Percentiles rank a stretch among this genome's conserved stretches.
These are phyloP conservation scores for Rhizomucor miehei DNA, from an alignment of 371 early-diverging fungal species.

Conservation along the genomic window DNA sequence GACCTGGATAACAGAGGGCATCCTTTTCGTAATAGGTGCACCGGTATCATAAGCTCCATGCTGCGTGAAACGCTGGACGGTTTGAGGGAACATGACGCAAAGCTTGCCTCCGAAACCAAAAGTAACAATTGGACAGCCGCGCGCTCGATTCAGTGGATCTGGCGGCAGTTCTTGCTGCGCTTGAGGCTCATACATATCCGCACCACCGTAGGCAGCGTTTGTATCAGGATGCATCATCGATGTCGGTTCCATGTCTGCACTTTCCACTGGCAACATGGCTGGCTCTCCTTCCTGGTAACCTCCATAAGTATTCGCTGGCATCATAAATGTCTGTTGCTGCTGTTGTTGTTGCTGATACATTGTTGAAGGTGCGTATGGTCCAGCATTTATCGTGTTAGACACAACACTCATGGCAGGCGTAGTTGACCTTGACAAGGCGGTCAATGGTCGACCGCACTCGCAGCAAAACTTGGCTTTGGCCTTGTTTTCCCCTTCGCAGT, in stretches of 20 bases:
- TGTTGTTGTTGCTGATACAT: conserved; percentile 1
- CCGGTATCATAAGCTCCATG: conserved; percentile 33
- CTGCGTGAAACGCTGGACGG: conserved; percentile 61
- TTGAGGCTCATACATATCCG: conserved; percentile 26
- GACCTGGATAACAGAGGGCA: conserved; percentile 59
- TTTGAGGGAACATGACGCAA: conserved; percentile 70
- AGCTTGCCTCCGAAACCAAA: conserved; percentile 91
- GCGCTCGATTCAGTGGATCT: conserved; percentile 67
- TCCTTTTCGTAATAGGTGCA: conserved; percentile 48
- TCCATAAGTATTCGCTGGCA: background rate
- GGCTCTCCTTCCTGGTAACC: conserved; percentile 4
- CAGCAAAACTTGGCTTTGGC: conserved; percentile 68
- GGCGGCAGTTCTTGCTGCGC: conserved; percentile 24
- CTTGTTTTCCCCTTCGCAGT: conserved; percentile 64
- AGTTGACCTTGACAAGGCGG: conserved; percentile 38
- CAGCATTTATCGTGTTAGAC: background rate
- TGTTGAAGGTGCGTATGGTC: background rate
- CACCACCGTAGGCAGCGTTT: background rate
- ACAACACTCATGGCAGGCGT: conserved; percentile 29
- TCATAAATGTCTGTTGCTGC: background rate
- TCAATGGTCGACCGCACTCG: conserved; percentile 65
- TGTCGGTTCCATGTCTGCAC: background rate
- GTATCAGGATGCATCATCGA: background rate
- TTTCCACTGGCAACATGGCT: conserved; percentile 9
- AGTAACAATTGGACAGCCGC: conserved; percentile 71